These are phyloP conservation scores for Cardiospermum halicacabum DNA, from an alignment of 345 rosid species.

Conservation along the genomic window DNA sequence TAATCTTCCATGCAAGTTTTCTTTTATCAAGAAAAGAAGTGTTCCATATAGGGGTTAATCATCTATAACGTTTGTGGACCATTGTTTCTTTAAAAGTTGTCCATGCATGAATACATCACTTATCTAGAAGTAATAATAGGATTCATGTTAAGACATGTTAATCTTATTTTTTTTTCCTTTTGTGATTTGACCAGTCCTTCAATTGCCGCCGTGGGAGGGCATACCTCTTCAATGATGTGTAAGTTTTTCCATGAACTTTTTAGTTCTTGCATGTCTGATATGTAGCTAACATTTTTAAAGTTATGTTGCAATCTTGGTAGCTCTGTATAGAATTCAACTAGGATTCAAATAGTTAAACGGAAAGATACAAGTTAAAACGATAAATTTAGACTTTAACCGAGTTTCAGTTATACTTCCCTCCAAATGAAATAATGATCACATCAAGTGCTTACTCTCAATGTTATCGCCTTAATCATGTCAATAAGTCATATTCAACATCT, in stretches of 20 bases:
- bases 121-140: not conserved
- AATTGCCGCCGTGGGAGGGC: constrained; percentile 42
- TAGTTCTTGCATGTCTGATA: not conserved
- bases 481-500: too few species aligned
- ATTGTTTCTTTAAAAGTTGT: not conserved
- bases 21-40: not conserved
- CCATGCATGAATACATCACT: not conserved
- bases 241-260: constrained; percentile 18
- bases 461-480: not conserved
- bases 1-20: not conserved
- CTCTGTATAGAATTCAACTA: too few species aligned
- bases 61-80: not conserved
- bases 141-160: not conserved
- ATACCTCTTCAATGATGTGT: constrained; percentile 42
- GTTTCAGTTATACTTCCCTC: too few species aligned
- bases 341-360: too few species aligned
- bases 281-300: not conserved
- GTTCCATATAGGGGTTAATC: not conserved
- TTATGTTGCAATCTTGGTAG: too few species aligned
- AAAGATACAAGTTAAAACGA: too few species aligned
- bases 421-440: too few species aligned
- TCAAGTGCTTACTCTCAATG: not conserved
- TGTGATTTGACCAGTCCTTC: constrained; percentile 28
- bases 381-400: too few species aligned
- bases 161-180: constrained; percentile 11